A percentile compares a stretch with the other conserved stretches of the same genome.
phyloP scores from a whole-genome alignment of 495 filamentous ascomycete species.

The Penicillium cinerascens region DNA sequence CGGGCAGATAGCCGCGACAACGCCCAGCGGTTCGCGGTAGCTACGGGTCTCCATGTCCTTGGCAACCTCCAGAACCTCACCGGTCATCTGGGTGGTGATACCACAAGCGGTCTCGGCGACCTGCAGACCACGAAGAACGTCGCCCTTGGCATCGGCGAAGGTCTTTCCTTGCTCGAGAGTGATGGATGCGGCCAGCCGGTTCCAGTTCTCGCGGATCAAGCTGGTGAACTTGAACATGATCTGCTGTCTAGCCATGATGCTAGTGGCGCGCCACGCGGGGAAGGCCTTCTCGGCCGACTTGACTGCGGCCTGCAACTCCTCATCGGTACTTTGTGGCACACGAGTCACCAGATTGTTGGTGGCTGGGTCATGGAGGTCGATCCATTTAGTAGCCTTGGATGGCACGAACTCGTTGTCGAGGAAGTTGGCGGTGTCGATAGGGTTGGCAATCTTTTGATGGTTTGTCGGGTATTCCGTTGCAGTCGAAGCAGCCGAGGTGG shows the following conservation, averaged over 20 bases:
- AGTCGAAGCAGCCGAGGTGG: conserved; percentile 53
- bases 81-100: conserved; percentile 89
- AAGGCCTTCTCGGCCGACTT: conserved; percentile 87
- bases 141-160: conserved; percentile 90
- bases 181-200: conserved; percentile 90
- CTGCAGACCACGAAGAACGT: conserved; percentile 92
- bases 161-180: conserved; percentile 99
- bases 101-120: conserved; percentile 95
- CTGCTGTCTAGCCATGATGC: conserved; percentile 81
- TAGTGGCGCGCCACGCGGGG: conserved; percentile 78
- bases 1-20: conserved; percentile 95
- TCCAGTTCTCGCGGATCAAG: conserved; percentile 92
- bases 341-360: conserved; percentile 97
- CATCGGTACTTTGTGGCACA: conserved; percentile 93
- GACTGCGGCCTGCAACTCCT: conserved; percentile 83
- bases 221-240: conserved; percentile 96
- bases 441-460: conserved; percentile 72
- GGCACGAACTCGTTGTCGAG: conserved; percentile 83
- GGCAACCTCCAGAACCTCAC: conserved; percentile 92
- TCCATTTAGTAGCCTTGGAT: conserved; percentile 75
- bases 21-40: conserved; percentile 88
- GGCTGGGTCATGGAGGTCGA: conserved; percentile 91
- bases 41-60: conserved; percentile 99
- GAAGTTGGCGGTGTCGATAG: conserved; percentile 84
- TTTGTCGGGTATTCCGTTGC: conserved; percentile 72